Base-by-base conservation (phyloP, 495 filamentous ascomycete genomes). In the Aspergillus hancockii region DNA sequence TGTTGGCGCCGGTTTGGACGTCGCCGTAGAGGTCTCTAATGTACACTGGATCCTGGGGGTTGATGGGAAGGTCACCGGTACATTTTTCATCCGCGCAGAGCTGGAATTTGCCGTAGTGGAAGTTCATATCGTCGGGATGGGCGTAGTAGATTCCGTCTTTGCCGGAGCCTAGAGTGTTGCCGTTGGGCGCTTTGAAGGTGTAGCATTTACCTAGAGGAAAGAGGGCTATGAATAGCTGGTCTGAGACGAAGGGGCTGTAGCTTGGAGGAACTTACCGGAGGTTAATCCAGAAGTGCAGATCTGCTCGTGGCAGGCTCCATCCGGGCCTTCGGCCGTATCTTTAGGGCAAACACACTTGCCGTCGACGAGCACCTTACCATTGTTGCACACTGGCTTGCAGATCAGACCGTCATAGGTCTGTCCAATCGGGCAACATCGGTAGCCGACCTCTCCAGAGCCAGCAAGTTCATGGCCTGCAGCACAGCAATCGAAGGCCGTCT, bases 401-500 rank as follows among this genome's bases (percentile, higher is more conserved):
- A 46, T 22, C 47, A 19, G 1, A 8, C 56, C 56, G 36, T 58
- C 56, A 14, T 41, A 58, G 49, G 22, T 43, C 56, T 50, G 32
- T 10, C 49, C 45, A 18, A 25, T 45, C 4, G 56, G 56, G 16
- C 56, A 58, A 25, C 56, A 58, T 3, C 32, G 19, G 36, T 52
- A 58, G 0, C 56, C 56, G 25, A 49, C 30, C 3, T 43, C 38
- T n/a, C 16, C 21, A 9, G 56, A 58, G 18, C 56, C 56, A 32
- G 21, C 49, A 1, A 58, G 56, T 19, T 58, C 56, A 45, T 58
- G 56, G 3, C 34, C 49, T 8, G 13, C 45, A 19, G 47, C 56
- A 21, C 56, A 58, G 56, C 56, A 58, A 22, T 58, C 56, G 18
- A 58, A 58, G 9, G 49, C 56, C 9, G 56, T 58, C 19, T 52